These are phyloP conservation scores for Saturnispora gosingensis DNA, from an alignment of 805 yeast genomes.

Conservation along the genomic window DNA sequence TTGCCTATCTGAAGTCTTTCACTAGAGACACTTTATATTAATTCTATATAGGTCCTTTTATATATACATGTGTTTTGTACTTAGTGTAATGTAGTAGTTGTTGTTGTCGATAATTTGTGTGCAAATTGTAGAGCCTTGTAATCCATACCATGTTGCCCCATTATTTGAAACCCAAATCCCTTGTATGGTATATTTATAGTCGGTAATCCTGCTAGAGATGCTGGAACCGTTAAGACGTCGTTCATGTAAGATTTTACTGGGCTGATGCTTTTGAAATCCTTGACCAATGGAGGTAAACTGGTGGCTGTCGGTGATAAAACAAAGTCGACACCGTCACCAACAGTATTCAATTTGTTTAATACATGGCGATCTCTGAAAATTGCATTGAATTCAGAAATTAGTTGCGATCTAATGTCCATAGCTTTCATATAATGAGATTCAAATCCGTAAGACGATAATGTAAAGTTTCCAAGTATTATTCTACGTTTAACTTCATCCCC, in stretches of 20 bases:
- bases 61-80: not conserved
- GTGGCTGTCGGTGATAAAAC: constrained; percentile 65
- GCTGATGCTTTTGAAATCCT: constrained; percentile 13
- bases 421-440: constrained; percentile 73
- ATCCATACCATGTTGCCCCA: constrained; percentile 86
- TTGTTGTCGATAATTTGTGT: not conserved
- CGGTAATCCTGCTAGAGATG: constrained; percentile 88
- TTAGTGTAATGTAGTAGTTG: not conserved
- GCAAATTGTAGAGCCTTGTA: constrained; percentile 39
- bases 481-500: constrained; percentile 81
- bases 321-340: constrained; percentile 45
- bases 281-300: constrained; percentile 37
- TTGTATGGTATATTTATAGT: constrained; percentile 66
- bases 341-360: constrained; percentile 14
- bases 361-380: constrained; percentile 48
- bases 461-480: constrained; percentile 77
- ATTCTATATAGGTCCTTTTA: not conserved
- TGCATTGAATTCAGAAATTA: constrained; percentile 57
- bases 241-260: constrained; percentile 61
- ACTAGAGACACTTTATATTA: not conserved
- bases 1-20: constrained; percentile 42
- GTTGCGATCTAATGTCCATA: constrained; percentile 46
- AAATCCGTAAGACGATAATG: constrained; percentile 66
- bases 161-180: constrained; percentile 60
- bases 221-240: constrained; percentile 83